Percentiles rank a stretch among this genome's conserved stretches.
Conservation (phyloP, 2,329 filamentous ascomycete genomes). For the Pestalotiopsis sp. region DNA sequence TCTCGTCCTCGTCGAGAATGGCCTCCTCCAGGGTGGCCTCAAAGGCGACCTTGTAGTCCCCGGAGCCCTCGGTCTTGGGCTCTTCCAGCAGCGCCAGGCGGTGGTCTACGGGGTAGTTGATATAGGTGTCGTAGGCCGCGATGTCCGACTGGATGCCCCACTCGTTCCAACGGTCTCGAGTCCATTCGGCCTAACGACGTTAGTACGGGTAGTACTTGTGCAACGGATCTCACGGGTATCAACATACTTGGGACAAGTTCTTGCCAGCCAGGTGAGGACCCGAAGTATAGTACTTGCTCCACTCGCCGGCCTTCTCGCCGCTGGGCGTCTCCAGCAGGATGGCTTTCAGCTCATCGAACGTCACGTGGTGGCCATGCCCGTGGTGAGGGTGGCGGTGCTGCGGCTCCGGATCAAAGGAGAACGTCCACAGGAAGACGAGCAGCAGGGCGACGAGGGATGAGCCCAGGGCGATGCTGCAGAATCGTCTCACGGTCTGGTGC, state of each 20-base stretch:
- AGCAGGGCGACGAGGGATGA: constrained; percentile 56
- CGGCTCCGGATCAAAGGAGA: constrained; percentile 30
- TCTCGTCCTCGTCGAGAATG: constrained; percentile 79
- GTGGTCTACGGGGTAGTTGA: constrained; percentile 77
- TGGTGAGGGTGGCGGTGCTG: constrained; percentile 26
- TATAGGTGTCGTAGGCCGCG: constrained; percentile 72
- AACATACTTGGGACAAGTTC: constrained; percentile 69
- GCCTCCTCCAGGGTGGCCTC: constrained; percentile 85
- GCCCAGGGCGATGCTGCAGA: constrained; percentile 64
- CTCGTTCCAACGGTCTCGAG: constrained; percentile 70
- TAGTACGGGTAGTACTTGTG: background rate
- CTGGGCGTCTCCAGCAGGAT: constrained; percentile 63
- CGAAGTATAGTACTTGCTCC: constrained; percentile 77
- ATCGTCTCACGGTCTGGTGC: constrained; percentile 63
- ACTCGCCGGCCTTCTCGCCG: constrained; percentile 62
- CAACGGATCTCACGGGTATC: background rate
- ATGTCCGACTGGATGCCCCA: constrained; percentile 69
- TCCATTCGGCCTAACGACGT: constrained; percentile 66
- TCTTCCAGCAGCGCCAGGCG: constrained; percentile 67
- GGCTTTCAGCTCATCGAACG: constrained; percentile 53
- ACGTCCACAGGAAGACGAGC: constrained; percentile 45
- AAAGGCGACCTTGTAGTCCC: constrained; percentile 66
- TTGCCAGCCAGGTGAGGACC: constrained; percentile 77
- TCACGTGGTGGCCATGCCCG: constrained; percentile 25
- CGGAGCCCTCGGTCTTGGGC: constrained; percentile 28